phyloP scores from a whole-genome alignment of 805 yeast species.

The Wickerhamiella allomyrinae region DNA sequence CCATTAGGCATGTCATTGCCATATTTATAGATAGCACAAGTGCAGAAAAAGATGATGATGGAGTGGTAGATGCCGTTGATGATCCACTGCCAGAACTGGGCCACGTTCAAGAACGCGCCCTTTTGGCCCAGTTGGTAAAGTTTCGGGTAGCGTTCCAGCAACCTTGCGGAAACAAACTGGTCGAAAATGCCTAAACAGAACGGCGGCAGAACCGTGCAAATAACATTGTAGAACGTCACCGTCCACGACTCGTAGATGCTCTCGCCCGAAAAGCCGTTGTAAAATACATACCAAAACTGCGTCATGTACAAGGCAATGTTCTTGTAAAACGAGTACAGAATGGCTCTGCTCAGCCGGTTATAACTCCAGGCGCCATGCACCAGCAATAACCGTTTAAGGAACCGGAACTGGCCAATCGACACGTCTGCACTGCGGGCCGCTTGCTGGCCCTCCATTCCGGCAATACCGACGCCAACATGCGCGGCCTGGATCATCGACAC shows the following conservation, averaged over 20 bases:
- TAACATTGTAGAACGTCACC: constrained; percentile 83
- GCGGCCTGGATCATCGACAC: constrained; percentile 99
- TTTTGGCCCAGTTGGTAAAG: constrained; percentile 81
- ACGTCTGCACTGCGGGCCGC: constrained; percentile 98
- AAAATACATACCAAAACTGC: constrained; percentile 94
- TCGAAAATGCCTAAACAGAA: constrained; percentile 93
- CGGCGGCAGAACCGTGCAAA: constrained; percentile 91
- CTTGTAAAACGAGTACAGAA: constrained; percentile 88
- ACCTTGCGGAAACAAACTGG: constrained; percentile 83
- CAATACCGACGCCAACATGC: constrained; percentile 96
- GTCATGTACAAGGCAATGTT: constrained; percentile 93
- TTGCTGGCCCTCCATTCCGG: constrained; percentile 99
- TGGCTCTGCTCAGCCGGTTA: constrained; percentile 84
- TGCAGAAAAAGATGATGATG: constrained; percentile 62
- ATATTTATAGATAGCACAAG: constrained; percentile 49
- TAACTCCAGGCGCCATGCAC: constrained; percentile 99
- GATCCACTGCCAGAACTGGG: constrained; percentile 96
- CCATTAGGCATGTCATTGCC: constrained; percentile 57
- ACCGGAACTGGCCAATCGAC: constrained; percentile 91
- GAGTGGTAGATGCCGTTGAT: constrained; percentile 91
- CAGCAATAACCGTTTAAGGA: constrained; percentile 60
- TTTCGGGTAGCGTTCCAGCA: constrained; percentile 84
- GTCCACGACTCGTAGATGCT: constrained; percentile 97
- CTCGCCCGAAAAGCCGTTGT: constrained; percentile 88
- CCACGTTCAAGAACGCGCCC: constrained; percentile 76